Evolutionary conservation across 805 yeast species (phyloP).

Genomic region (Naumovozyma dairenensis): DNA sequence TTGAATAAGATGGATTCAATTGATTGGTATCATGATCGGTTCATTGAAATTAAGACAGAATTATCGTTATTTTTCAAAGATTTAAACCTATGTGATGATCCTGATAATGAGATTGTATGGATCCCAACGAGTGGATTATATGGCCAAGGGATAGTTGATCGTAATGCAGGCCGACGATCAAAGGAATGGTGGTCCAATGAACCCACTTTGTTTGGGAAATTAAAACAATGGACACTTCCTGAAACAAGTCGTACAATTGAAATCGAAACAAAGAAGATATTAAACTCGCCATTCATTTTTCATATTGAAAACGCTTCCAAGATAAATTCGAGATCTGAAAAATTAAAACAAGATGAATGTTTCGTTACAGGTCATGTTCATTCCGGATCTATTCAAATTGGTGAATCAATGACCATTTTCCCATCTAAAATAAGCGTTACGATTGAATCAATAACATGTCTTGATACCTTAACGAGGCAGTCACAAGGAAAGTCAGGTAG

Average conservation of each 20-base stretch:
- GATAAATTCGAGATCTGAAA: neutral
- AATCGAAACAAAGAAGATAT: neutral
- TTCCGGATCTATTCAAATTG: slow-evolving; percentile 56
- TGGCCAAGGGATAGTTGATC: slow-evolving; percentile 85
- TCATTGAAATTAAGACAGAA: slow-evolving; percentile 80
- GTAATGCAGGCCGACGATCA: too few relatives aligned
- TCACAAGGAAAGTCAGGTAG: too few relatives aligned
- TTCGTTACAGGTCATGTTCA: slow-evolving; percentile 9
- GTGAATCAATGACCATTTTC: slow-evolving; percentile 48
- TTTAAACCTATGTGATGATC: too few relatives aligned
- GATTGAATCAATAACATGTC: slow-evolving; percentile 33
- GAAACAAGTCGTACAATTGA: too few relatives aligned
- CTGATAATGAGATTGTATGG: slow-evolving; percentile 64
- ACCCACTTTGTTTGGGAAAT: slow-evolving; percentile 4
- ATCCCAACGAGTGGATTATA: slow-evolving; percentile 95
- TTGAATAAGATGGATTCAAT: slow-evolving; percentile 85
- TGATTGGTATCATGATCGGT: slow-evolving; percentile 84
- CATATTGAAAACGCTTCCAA: neutral
- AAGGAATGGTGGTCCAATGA: too few relatives aligned
- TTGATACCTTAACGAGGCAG: too few relatives aligned
- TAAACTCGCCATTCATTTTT: neutral
- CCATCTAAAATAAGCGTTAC: slow-evolving; percentile 37
- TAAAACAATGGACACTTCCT: neutral
- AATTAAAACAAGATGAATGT: neutral
- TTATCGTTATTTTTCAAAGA: slow-evolving; percentile 73